Evolutionary conservation across 176 grass and related monocot species (phyloP), one percentile per base, ranked within the genome.

Genomic region (Metroxylon sagu): DNA sequence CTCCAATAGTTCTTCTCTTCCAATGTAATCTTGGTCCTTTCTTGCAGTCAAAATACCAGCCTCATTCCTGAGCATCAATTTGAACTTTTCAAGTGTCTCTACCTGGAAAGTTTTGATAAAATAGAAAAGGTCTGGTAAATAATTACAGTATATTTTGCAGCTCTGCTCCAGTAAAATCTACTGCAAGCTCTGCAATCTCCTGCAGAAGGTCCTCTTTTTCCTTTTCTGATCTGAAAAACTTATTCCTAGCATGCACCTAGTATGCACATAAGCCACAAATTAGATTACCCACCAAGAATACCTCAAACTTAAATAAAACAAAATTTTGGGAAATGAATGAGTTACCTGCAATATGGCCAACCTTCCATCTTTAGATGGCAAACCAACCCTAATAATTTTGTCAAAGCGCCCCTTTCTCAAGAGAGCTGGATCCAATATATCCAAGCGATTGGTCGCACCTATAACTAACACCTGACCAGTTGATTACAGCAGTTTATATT

Each of bases 21-120:
- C 65, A 39, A 76, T 76, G 48, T 67, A 61, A 56, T 76, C 74
- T 67, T 76, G 74, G 68, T 76, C 64, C 25, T 76, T 76, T 61
- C 74, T 68, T 60, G 74, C 74, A 53, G 74, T 76, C 55, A 76
- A 67, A 60, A 76, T 76, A 61, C 74, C 74, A 61, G 74, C 74
- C 58, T 76, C 74, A 26, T 76, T 76, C 55, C 74, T 76, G 62
- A 54, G 5, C 26, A 31, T 60, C 19, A 59, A 56, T 27, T 8
- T 16, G 17, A 62, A 28, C 26, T 73, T 54, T 26, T 17, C 29
- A 54, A 48, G 7, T 53, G 10, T 52, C 21, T 5, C 1, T 31
- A 62, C 31, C 31, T 12, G 21, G 43, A 6, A 52, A 18, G 51
- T 56, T 52, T 19, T 54, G 16, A 48, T 63, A 5, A 10, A 51